These are phyloP conservation scores for Brachypodium distachyon DNA, from an alignment of 202 grass and related monocot genomes.

Conservation along the genomic window DNA sequence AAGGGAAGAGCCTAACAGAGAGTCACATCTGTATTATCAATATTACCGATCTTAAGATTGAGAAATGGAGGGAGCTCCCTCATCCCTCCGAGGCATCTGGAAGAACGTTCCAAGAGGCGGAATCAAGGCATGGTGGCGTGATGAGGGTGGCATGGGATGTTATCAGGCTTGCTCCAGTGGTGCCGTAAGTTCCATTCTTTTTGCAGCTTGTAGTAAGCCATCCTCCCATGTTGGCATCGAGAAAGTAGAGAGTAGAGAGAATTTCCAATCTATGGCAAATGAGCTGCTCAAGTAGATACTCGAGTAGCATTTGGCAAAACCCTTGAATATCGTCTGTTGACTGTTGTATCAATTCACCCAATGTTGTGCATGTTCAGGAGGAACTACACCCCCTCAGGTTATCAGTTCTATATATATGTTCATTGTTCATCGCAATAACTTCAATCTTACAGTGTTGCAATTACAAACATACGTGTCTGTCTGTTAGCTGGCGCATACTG, in stretches of 20 bases:
- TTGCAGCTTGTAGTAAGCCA: background rate
- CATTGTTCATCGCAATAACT: background rate
- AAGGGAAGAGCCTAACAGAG: slow-evolving; percentile 38
- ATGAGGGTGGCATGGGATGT: slow-evolving; percentile 73
- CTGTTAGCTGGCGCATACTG: background rate
- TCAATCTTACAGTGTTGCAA: background rate
- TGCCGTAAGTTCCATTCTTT: background rate
- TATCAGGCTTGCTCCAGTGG: slow-evolving; percentile 28
- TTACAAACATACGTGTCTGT: background rate
- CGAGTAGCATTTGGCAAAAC: background rate
- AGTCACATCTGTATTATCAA: slow-evolving; percentile 39
- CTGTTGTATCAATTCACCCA: background rate
- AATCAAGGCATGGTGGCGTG: slow-evolving; percentile 42
- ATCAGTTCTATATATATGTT: background rate
- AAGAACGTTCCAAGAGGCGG: slow-evolving; percentile 67
- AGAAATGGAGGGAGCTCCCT: slow-evolving; percentile 62
- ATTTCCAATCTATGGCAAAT: background rate
- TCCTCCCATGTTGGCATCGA: background rate
- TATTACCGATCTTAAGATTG: slow-evolving; percentile 61
- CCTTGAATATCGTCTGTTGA: background rate
- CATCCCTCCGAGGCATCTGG: slow-evolving; percentile 63
- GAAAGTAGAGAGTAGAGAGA: background rate
- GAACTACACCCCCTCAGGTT: background rate
- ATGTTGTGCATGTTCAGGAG: background rate
- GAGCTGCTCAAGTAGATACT: background rate